Base-by-base conservation (phyloP, 2,329 filamentous ascomycete species). In the Fusarium haematococcum region DNA sequence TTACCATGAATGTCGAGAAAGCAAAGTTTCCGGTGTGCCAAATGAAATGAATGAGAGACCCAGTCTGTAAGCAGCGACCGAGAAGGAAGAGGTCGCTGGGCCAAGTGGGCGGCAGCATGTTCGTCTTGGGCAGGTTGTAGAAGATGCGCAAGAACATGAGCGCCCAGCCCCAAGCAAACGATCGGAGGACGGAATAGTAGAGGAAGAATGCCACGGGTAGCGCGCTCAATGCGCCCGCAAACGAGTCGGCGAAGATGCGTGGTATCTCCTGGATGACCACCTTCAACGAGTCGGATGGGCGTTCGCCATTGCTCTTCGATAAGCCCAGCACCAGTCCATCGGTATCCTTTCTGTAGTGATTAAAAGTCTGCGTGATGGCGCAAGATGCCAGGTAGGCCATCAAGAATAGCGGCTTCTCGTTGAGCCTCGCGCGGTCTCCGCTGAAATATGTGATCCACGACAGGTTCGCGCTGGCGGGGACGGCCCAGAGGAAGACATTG, bases 391-490 rank as follows among this genome's bases (percentile, higher is more conserved):
- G 90, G 78, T 93, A 91, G 69, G 89, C 90, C 37, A 94, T 91
- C 60, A 98, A 86, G 80, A 95, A 97, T 30, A 98, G 88, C 1
- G 95, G 92, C 74, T 93, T 90, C 85, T 98, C 96, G 81, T 98
- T 98, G 68, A 98, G 84, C 62, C 91, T 88, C 23, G 93, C 88
- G 39, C 95, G 89, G 81, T 97, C 94, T 75, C 88, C 91, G 70
- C 86, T 91, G 82, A 90, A 91, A 75, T 91, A 88, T 64, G 92
- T 93, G 75, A 97, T 91, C 89, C 93, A 94, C 72, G 89, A 88
- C 63, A 98, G 86, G 70, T 92, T 91, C 62, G 89, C 88, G 43
- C 84, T 83, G 20, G 85, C 84, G 25, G 91, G 85, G 61, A 89
- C 86, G 5, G 92, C 93, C 89, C 91, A 95, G 25, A 97, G 90